Base-by-base conservation (phyloP, 192 early-diverging fungal species). In the Dissophora globulifera region DNA sequence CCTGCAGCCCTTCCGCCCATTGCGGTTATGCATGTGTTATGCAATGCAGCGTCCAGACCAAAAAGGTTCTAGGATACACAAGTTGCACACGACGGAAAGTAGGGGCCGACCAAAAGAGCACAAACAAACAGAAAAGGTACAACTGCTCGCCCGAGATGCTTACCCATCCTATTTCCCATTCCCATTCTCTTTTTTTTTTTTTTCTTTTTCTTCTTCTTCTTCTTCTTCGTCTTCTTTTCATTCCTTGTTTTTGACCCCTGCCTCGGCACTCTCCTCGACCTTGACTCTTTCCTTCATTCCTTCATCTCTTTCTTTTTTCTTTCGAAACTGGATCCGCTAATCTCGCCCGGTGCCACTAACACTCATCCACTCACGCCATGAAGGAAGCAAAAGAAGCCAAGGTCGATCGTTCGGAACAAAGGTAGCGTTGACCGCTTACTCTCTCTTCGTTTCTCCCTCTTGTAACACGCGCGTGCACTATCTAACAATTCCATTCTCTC, bases 391-490 rank as follows among this genome's bases (percentile, higher is more conserved):
- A 50, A 27, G 60, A 41, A 20, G 31, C 45, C 20, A 74, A 65
- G 32, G 49, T 74, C 25, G 70, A 74, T 48, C 70, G 70, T 22
- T 74, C 70, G 3, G 70, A 74, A 50, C 61, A 74, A 23, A 56
- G 68, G 68, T 38, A 38, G 35, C 35, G 35, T 38, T 38, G 35
- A 6, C 35, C 35, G 6, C 35, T 13, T 38, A 6, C 35, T 38
- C 35, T 38, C 13, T 13, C 35, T 38, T 13, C 13, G 6, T 13
- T 13, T 38, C 35, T 38, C 13, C 35, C 35, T 38, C 35, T 13
- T 38, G 35, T 51, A 13, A 12, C 13, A 40, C 38, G 13, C 38
- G 13, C 13, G 8, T 40, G 38, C 38, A 30, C 6, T 27, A 12
- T 25, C 40, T 43, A 22, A 31, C 12, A 20, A 43, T 58, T n/a